Conservation (phyloP, 2,329 filamentous ascomycete species). For the Ustulina deusta region DNA sequence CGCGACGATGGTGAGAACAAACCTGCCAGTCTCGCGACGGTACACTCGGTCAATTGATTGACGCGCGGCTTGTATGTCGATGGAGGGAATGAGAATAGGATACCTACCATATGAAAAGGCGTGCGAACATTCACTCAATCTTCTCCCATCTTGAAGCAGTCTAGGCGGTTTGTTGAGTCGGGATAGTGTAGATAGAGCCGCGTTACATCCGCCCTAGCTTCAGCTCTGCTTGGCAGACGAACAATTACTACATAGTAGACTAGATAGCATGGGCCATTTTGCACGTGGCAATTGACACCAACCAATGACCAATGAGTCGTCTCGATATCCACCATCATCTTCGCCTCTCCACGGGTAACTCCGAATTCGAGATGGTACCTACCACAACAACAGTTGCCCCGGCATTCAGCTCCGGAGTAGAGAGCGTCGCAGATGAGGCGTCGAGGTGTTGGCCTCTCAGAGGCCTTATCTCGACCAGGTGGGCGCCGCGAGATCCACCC, state of each 20-base stretch:
- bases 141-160: neutral
- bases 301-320: neutral
- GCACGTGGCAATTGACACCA: constrained; percentile 26
- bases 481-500: constrained; percentile 2
- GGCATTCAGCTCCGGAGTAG: constrained; percentile 8
- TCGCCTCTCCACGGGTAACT: neutral
- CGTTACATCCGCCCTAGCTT: constrained; percentile 11
- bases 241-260: too few relatives aligned
- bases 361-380: neutral
- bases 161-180: neutral
- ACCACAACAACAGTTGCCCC: neutral
- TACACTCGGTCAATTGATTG: neutral
- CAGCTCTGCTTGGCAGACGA: constrained; percentile 10
- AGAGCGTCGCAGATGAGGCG: neutral
- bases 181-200: neutral
- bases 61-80: neutral
- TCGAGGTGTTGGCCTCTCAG: constrained; percentile 12
- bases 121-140: neutral
- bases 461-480: constrained; percentile 34
- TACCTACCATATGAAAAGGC: neutral
- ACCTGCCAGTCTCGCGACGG: neutral
- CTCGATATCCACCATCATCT: neutral
- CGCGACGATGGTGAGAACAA: neutral
- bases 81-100: neutral
- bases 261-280: neutral